A percentile compares a stretch with the other conserved stretches of the same genome.
Evolutionary conservation across 805 yeast species (phyloP).

Genomic region (Myxozyma geophila): DNA sequence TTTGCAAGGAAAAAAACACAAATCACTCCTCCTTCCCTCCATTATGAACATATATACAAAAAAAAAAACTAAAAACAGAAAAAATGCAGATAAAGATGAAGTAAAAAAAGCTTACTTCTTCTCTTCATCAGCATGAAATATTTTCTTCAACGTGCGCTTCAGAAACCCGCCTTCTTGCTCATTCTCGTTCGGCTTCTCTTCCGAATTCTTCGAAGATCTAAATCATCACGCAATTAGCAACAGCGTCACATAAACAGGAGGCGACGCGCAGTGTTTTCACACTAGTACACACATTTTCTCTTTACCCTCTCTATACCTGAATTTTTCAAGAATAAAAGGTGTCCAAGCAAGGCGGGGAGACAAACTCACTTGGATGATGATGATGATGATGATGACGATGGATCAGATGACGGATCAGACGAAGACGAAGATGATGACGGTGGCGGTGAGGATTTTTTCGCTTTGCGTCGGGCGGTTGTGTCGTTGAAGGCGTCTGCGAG

Average conservation of each 20-base stretch:
- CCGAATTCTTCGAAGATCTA: neutral
- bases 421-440: constrained; percentile 10
- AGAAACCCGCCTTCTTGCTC: constrained; percentile 15
- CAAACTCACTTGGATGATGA: constrained; percentile 12
- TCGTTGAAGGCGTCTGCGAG: constrained; percentile 91
- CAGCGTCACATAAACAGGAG: neutral
- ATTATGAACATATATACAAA: neutral
- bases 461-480: constrained; percentile 55
- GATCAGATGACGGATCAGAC: constrained; percentile 8
- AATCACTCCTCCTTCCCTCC: neutral
- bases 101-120: neutral
- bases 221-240: too few species aligned
- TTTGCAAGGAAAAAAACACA: neutral
- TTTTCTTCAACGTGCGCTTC: constrained; percentile 27
- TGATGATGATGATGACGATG: constrained; percentile 3
- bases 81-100: neutral
- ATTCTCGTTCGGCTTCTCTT: constrained; percentile 1
- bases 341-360: constrained; percentile 5
- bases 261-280: neutral
- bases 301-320: neutral
- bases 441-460: neutral
- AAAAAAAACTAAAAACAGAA: neutral
- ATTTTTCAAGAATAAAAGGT: neutral
- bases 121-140: constrained; percentile 23
- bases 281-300: constrained; percentile 8